Base-by-base conservation (phyloP, 371 early-diverging fungal genomes). In the Apophysomyces elegans region DNA sequence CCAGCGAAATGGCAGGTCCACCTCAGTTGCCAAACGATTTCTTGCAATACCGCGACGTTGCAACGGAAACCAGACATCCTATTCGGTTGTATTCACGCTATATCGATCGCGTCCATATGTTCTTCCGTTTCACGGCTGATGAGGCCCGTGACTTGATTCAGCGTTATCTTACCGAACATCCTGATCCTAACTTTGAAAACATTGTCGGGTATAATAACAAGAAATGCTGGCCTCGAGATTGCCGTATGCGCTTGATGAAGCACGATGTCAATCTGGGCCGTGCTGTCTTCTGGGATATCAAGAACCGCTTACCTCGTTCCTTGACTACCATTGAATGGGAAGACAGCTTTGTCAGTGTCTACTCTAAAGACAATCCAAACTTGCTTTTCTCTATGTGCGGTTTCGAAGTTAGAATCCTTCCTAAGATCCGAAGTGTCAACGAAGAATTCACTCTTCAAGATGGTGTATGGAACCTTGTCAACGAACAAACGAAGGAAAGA, bases 111-210 rank as follows among this genome's bases (percentile, higher is more conserved):
- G 85, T 98, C 59, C 93, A 98, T 74, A 93, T 99, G 74, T 89
- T 98, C 75, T 92, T 98, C 84, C 88, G 97, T 12, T 97, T 99
- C 75, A 88, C 92, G 18, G 93, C 92, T 7, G 96, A 95, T 21
- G 98, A 98, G 67, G 90, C 95, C 4, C 87, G 97, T 62, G 98
- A 98, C 71, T 77, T 99, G 67, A 93, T 98, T 61, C 98, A 99
- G 74, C 91, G 98, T 45, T 98, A 95, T 71, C 73, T 98, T 70
- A 97, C 97, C 0, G 98, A 98, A 74, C 94, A 97, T 79, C 99
- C 99, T 1, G 99, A 99, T 81, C 99, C 99, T 14, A 99, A 98
- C 81, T 96, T 97, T 80, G 98, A 97, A 72, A 98, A 99, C 78
- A 91, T 99, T 69, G 98, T 98, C 11, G 99, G 99, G 0, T 99